Conservation (phyloP, 768 basidiomycete species). For the Phlebiopsis gigantea region DNA sequence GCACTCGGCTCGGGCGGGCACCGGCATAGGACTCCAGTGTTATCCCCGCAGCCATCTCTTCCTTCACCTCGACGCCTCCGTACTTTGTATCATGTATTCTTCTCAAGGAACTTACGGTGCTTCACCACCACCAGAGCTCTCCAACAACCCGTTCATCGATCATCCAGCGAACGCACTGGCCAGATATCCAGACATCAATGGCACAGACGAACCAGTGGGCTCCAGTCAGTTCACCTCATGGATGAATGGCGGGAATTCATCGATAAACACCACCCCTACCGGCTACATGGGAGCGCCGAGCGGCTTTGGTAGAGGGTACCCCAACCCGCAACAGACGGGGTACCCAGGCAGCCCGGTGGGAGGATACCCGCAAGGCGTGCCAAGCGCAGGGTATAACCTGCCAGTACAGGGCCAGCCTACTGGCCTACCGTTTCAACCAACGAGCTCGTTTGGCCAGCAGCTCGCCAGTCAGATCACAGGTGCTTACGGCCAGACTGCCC, state of each 20-base stretch:
- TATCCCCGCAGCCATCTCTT: background rate
- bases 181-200: slow-evolving; percentile 63
- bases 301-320: background rate
- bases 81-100: slow-evolving; percentile 17
- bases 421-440: slow-evolving; percentile 39
- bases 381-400: slow-evolving; percentile 7
- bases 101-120: slow-evolving; percentile 15
- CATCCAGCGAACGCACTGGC: slow-evolving; percentile 35
- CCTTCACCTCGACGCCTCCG: background rate
- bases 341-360: slow-evolving; percentile 13
- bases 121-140: slow-evolving; percentile 27
- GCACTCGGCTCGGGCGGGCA: no score
- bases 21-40: background rate
- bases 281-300: slow-evolving; percentile 16
- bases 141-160: slow-evolving; percentile 69
- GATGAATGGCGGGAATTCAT: slow-evolving; percentile 28
- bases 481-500: slow-evolving; percentile 15
- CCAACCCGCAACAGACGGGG: slow-evolving; percentile 22
- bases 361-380: slow-evolving; percentile 19
- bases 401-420: slow-evolving; percentile 29
- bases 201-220: slow-evolving; percentile 14
- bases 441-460: slow-evolving; percentile 55
- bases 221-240: slow-evolving; percentile 36
- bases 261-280: slow-evolving; percentile 11
- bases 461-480: slow-evolving; percentile 28